phyloP scores from a whole-genome alignment of 768 basidiomycete species.

The Leccinum fibrillosum region DNA sequence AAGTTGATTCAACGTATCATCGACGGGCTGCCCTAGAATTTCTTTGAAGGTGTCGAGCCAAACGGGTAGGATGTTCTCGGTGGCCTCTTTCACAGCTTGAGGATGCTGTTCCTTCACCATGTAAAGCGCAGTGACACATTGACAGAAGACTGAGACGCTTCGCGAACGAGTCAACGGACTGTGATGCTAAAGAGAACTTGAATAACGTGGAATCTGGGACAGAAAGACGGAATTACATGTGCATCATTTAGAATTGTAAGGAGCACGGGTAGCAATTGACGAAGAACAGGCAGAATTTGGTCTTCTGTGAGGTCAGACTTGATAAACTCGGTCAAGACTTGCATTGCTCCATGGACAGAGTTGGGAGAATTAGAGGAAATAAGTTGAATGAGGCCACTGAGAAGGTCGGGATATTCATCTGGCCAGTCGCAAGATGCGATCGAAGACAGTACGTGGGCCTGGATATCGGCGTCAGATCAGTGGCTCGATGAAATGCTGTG shows the following conservation, averaged over 20 bases:
- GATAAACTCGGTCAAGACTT: slow-evolving; percentile 93
- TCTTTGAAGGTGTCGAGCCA: slow-evolving; percentile 93
- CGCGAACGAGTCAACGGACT: slow-evolving; percentile 80
- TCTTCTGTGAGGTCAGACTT: slow-evolving; percentile 92
- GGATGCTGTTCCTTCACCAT: slow-evolving; percentile 96
- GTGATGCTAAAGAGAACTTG: slow-evolving; percentile 47
- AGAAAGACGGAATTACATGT: slow-evolving; percentile 45
- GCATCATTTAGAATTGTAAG: slow-evolving; percentile 73
- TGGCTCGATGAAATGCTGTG: background rate
- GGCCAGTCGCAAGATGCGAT: slow-evolving; percentile 95
- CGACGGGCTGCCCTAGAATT: slow-evolving; percentile 59
- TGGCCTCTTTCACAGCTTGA: slow-evolving; percentile 79
- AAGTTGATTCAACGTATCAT: slow-evolving; percentile 53
- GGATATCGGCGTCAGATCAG: slow-evolving; percentile 14
- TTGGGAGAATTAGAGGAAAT: slow-evolving; percentile 69
- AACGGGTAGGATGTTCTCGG: slow-evolving; percentile 72
- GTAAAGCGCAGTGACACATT: slow-evolving; percentile 85
- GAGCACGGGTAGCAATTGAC: slow-evolving; percentile 83
- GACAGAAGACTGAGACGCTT: slow-evolving; percentile 83
- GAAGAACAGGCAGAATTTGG: slow-evolving; percentile 89
- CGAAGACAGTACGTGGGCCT: slow-evolving; percentile 87
- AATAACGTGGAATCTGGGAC: background rate
- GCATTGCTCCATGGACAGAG: slow-evolving; percentile 93
- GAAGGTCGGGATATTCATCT: slow-evolving; percentile 91
- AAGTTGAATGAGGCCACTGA: slow-evolving; percentile 68